Base-by-base conservation (phyloP, 2,329 filamentous ascomycete genomes). In the Alternaria longipes region DNA sequence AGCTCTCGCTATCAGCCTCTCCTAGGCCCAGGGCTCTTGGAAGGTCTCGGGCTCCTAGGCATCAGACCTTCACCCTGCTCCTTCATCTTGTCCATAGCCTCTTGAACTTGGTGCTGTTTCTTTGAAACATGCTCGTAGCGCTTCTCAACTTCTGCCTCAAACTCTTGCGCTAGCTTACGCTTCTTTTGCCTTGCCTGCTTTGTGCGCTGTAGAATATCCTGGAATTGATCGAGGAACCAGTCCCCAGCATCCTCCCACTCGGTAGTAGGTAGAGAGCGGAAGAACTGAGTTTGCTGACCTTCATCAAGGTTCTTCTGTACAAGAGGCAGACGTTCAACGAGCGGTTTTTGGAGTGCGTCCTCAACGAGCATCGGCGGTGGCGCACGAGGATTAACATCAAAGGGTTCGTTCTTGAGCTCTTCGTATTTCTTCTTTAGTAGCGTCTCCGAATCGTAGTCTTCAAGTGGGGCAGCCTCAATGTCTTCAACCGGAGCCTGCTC, bases 231-330 rank as follows among this genome's bases (percentile, higher is more conserved):
- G 1, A 89, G 79, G 46, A 90, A 83, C 81, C 87, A 86, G 59
- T 88, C 85, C 3, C 87, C 87, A 22, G 86, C 85, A 46, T 87
- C 83, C 74, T 89, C 87, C 85, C 87, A 89, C 63, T 89, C 82
- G 4, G 80, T 74, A 16, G 88, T 81, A 1, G 79, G 76, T 41
- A 89, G 78, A 9, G 80, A 81, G 2, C 79, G 75, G 63, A 90
- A 84, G 72, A 88, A 87, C 0, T 75, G 66, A 4, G 74, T 72
- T 61, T 87, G 84, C 4, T 82, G 77, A 26, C 75, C 52, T 1
- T 62, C 32, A 28, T 64, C 61, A 8, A 77, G 62, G 5, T 67
- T 68, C 24, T 68, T 59, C 50, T 73, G 66, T 2, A 73, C 74
- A 28, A 70, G 66, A 2, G 63, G 49, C 8, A 79, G 59, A 30